phyloP scores from a whole-genome alignment of 257 asterid species.

The Schizonepeta tenuifolia region DNA sequence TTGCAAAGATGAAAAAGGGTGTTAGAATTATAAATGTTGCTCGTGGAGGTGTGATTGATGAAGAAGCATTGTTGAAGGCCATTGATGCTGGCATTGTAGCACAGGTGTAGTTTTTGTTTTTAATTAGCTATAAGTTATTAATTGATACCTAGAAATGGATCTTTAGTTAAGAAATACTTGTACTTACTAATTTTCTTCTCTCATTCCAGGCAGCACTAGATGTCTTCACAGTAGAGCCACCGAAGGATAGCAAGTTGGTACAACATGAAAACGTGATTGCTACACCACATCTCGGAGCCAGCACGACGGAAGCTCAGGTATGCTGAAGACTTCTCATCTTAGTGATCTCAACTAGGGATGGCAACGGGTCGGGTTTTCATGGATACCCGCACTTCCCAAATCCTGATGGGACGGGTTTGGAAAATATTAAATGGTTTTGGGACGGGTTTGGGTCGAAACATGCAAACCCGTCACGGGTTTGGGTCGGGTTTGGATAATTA shows the following conservation, averaged over 20 bases:
- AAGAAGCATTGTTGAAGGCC: constrained; percentile 88
- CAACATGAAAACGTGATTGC: constrained; percentile 76
- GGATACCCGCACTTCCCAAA: too few relatives aligned
- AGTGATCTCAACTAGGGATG: too few relatives aligned
- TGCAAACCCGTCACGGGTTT: too few relatives aligned
- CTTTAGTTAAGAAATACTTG: background rate
- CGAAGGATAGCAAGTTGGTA: constrained; percentile 81
- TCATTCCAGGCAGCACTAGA: constrained; percentile 91
- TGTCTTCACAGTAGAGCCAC: constrained; percentile 91
- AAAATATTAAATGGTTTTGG: too few relatives aligned
- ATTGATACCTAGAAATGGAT: background rate
- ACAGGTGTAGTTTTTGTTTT: constrained; percentile 56
- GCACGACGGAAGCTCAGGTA: constrained; percentile 98
- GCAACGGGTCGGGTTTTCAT: too few relatives aligned
- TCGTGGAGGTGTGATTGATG: constrained; percentile 98
- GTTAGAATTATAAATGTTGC: constrained; percentile 91
- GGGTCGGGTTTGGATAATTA: too few relatives aligned
- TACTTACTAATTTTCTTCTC: constrained; percentile 18
- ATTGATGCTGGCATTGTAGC: constrained; percentile 92
- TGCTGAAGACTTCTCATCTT: constrained; percentile 30
- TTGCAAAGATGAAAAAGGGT: constrained; percentile 95
- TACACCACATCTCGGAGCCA: constrained; percentile 98
- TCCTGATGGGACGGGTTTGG: too few relatives aligned
- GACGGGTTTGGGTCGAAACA: too few relatives aligned
- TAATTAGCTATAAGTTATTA: background rate